A percentile compares a stretch with the other conserved stretches of the same genome.
phyloP scores from a whole-genome alignment of 2,329 filamentous ascomycete genomes.

The Penicillium sp. region DNA sequence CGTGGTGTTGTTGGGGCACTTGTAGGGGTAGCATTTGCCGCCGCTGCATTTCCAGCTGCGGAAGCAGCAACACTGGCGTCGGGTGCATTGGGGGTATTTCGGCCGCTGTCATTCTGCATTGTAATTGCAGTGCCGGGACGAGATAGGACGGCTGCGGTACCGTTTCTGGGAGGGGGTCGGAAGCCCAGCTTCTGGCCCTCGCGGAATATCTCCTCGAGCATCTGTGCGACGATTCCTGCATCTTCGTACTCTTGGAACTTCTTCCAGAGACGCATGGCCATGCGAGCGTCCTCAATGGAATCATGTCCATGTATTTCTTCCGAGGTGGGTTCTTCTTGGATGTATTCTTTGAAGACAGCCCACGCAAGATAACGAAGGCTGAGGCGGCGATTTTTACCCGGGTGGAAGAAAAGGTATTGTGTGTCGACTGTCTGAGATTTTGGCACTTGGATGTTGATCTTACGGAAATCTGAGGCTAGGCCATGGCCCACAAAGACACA shows the following conservation, averaged over 20 bases:
- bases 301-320: slow-evolving; percentile 68
- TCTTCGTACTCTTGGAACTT: slow-evolving; percentile 91
- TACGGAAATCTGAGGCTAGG: slow-evolving; percentile 92
- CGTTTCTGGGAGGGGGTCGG: slow-evolving; percentile 56
- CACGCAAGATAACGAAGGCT: slow-evolving; percentile 90
- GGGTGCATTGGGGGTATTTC: slow-evolving; percentile 48
- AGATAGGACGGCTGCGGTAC: slow-evolving; percentile 35
- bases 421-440: slow-evolving; percentile 91
- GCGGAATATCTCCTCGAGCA: slow-evolving; percentile 84
- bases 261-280: slow-evolving; percentile 83
- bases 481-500: slow-evolving; percentile 94
- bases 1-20: slow-evolving; percentile 47
- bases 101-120: slow-evolving; percentile 43
- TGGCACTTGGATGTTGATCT: slow-evolving; percentile 96
- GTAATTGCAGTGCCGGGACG: slow-evolving; percentile 46
- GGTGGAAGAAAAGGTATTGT: slow-evolving; percentile 85
- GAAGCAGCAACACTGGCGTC: slow-evolving; percentile 28
- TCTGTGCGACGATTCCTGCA: slow-evolving; percentile 79
- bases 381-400: slow-evolving; percentile 79
- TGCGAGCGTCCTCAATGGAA: slow-evolving; percentile 91
- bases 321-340: slow-evolving; percentile 73
- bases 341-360: slow-evolving; percentile 88
- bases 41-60: slow-evolving; percentile 9
- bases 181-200: slow-evolving; percentile 64
- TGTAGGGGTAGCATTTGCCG: slow-evolving; percentile 16